phyloP scores from a whole-genome alignment of 441 rosid genomes.

The Erodium texanum region DNA sequence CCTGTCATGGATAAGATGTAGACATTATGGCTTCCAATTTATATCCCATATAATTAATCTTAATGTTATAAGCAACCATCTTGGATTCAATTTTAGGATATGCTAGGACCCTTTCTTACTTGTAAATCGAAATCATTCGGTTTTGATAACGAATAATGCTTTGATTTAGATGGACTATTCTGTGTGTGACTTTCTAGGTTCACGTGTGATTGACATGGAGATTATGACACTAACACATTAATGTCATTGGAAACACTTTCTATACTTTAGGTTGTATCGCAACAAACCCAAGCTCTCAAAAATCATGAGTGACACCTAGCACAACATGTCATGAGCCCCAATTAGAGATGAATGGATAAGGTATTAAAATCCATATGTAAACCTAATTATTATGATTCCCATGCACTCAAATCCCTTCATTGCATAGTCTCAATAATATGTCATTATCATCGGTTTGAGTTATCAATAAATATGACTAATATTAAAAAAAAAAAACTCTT shows the following conservation, averaged over 20 bases:
- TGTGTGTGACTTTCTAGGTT: not conserved
- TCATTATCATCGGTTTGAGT: not conserved
- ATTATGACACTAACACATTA: not conserved
- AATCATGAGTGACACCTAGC: not conserved
- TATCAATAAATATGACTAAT: not conserved
- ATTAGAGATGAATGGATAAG: not conserved
- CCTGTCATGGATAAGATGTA: too few species aligned
- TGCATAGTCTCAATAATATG: not conserved
- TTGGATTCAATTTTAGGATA: not conserved
- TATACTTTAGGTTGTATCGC: not conserved
- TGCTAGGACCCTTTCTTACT: not conserved
- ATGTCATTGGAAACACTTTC: not conserved
- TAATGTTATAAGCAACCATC: not conserved
- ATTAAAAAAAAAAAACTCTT: too few species aligned
- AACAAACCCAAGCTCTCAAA: not conserved
- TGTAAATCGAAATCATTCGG: not conserved
- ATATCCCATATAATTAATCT: not conserved
- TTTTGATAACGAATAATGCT: not conserved
- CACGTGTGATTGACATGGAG: not conserved
- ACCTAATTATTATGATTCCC: not conserved
- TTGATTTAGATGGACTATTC: not conserved
- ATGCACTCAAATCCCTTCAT: not conserved
- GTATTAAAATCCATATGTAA: not conserved
- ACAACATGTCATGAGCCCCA: not conserved
- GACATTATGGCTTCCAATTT: not conserved